These are phyloP conservation scores for Scopulariopsis brevicaulis DNA, from an alignment of 2,329 filamentous ascomycete genomes.

Conservation along the genomic window DNA sequence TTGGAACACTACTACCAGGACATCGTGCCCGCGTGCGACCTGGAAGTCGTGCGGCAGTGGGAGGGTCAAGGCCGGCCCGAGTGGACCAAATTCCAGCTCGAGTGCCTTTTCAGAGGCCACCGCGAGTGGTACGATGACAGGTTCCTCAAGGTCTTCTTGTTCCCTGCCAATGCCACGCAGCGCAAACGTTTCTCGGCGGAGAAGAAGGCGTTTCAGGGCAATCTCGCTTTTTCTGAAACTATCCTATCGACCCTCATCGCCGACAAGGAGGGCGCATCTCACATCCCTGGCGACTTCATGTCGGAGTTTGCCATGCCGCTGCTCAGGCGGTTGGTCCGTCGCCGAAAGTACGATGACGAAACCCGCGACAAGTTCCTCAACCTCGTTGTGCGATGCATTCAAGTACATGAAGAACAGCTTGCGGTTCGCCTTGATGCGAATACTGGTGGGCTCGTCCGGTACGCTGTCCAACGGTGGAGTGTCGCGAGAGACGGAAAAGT, in stretches of 20 bases:
- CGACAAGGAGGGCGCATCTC: background rate
- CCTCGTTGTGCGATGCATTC: slow-evolving; percentile 3
- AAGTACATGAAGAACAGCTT: background rate
- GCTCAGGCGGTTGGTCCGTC: slow-evolving; percentile 10
- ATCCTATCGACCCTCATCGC: background rate
- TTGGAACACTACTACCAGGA: slow-evolving; percentile 11
- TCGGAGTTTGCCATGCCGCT: slow-evolving; percentile 10
- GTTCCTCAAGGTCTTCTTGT: background rate
- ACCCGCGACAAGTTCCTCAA: slow-evolving; percentile 8
- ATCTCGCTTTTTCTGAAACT: background rate
- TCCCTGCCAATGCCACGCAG: background rate
- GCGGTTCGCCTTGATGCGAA: background rate
- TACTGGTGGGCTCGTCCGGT: background rate
- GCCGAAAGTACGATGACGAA: slow-evolving; percentile 3
- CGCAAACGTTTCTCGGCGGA: background rate
- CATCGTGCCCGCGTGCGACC: slow-evolving; percentile 13
- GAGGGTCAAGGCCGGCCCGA: slow-evolving; percentile 6
- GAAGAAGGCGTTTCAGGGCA: background rate
- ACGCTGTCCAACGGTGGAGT: background rate
- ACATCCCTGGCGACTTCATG: slow-evolving; percentile 11
- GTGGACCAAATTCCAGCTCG: background rate
- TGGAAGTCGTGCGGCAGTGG: slow-evolving; percentile 10
- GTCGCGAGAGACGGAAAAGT: background rate
- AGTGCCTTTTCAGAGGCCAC: background rate
- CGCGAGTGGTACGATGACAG: background rate